Evolutionary conservation across 2,329 filamentous ascomycete genomes (phyloP), one percentile per base, ranked within the genome.

Genomic region (Cladorrhinum sp.): DNA sequence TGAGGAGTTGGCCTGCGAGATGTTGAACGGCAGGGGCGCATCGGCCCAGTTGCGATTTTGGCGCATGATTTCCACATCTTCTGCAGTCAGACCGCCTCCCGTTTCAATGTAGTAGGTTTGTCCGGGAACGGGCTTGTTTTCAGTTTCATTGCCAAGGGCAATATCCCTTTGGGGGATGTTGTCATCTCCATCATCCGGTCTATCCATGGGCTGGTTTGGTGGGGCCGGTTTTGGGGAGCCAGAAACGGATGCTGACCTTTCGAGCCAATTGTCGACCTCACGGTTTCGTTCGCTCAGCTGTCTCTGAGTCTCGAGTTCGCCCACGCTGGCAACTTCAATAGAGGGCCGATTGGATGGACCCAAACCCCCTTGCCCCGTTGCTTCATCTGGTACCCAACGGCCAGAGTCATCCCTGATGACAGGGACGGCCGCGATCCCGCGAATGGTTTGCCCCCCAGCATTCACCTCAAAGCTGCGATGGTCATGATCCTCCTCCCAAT

Each of bases 231-330:
- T 20, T 48, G 20, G 5, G 36, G 55, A 57, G 36, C 52, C 58
- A 9, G 66, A 41, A n/a, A 32, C 12, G 22, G 29, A 38, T 18
- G 56, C 12, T 64, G 63, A 73, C 53, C 62, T 75, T 71, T 12
- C 72, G 53, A 84, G 71, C 84, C 84, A 86, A 23, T 75, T 72
- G 24, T 71, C 76, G n/a, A 86, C 81, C 38, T 77, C 74, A 13
- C 74, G 69, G 51, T 84, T 85, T 54, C 77, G 77, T 63, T 82
- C 76, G 9, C 78, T 72, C 2, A 74, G 68, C 58, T 78, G 71
- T 4, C 79, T 77, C 27, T 72, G 68, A 18, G 73, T 69, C 1
- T 75, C 76, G 49, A 79, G 70, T 55, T 85, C 78, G 60, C 85
- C 85, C 58, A 79, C 72, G 64, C 78, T 85, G 13, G 73, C 64